These are phyloP conservation scores for Aschersonia sp. DNA, from an alignment of 2,329 filamentous ascomycete genomes.

Conservation along the genomic window DNA sequence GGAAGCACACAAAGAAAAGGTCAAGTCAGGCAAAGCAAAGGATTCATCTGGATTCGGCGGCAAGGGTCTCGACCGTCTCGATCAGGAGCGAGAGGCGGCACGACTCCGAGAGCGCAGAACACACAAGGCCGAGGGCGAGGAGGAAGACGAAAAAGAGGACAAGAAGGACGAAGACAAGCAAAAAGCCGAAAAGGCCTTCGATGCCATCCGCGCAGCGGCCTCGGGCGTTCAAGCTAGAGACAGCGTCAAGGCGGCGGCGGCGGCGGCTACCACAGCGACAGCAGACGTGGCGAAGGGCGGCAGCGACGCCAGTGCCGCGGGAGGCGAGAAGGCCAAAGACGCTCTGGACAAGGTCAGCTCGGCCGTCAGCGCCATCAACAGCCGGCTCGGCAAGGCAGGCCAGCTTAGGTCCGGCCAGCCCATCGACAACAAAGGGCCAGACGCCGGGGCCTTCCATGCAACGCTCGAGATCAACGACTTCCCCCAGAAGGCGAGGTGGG, in stretches of 20 bases:
- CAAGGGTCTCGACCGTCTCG: constrained; percentile 82
- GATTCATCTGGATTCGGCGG: constrained; percentile 84
- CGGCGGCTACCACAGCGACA: constrained; percentile 16
- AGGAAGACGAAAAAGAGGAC: constrained; percentile 67
- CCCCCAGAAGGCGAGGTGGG: constrained; percentile 96
- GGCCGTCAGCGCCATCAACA: constrained; percentile 85
- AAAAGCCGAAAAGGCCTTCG: constrained; percentile 54
- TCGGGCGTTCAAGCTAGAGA: constrained; percentile 42
- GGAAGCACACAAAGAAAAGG: constrained; percentile 70
- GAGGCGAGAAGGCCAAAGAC: constrained; percentile 47
- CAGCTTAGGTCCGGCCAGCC: constrained; percentile 84
- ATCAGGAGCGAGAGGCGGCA: constrained; percentile 79
- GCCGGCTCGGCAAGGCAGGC: constrained; percentile 75
- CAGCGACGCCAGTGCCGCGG: constrained; percentile 39
- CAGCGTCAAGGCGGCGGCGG: constrained; percentile 21
- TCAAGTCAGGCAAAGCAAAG: constrained; percentile 85
- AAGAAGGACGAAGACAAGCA: constrained; percentile 59
- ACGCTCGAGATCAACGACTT: constrained; percentile 99
- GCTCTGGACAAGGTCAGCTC: constrained; percentile 75
- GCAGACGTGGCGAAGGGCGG: constrained; percentile 12
- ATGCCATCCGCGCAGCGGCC: constrained; percentile 47
- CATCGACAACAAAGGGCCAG: constrained; percentile 96
- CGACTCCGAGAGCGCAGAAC: constrained; percentile 77
- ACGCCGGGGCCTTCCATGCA: constrained; percentile 91
- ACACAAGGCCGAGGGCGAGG: constrained; percentile 75